Conservation (phyloP, 176 grass and related monocot species). For the Carex cristatella region DNA sequence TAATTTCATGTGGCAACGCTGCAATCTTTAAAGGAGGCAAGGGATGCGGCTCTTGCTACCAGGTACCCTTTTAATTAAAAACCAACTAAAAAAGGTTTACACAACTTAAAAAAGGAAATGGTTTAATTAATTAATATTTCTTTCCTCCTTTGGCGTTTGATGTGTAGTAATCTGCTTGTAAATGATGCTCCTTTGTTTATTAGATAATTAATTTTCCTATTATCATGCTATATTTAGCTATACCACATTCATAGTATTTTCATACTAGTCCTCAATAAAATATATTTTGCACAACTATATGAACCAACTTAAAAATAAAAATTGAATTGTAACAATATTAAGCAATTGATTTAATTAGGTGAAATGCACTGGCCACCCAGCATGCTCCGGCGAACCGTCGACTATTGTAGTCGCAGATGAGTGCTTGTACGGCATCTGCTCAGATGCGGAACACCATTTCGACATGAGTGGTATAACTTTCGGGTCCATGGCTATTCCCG, state of each 20-base stretch:
- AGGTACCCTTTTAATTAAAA: conserved; percentile 29
- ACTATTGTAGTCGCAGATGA: conserved; percentile 71
- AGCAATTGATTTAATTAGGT: conserved; percentile 34
- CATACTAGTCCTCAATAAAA: neutral
- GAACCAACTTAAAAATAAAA: neutral
- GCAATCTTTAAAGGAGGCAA: conserved; percentile 70
- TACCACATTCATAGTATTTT: neutral
- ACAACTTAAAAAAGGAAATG: conserved; percentile 3
- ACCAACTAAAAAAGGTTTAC: conserved; percentile 21
- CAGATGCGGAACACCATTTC: conserved; percentile 46
- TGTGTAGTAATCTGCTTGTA: neutral
- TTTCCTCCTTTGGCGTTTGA: neutral
- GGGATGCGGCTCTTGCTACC: conserved; percentile 79
- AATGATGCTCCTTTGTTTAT: neutral
- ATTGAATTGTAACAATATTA: neutral
- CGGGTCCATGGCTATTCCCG: conserved; percentile 55
- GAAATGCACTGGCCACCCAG: conserved; percentile 36
- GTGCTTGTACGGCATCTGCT: conserved; percentile 60
- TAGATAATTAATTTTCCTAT: neutral
- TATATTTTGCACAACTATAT: neutral
- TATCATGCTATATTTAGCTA: neutral
- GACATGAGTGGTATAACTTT: conserved; percentile 86
- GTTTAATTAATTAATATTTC: neutral
- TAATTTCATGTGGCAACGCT: conserved; percentile 76
- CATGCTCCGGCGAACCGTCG: conserved; percentile 51